Evolutionary conservation across 371 early-diverging fungal genomes (phyloP), one percentile per base, ranked within the genome.

Genomic region (Rhizopus arrhizus): DNA sequence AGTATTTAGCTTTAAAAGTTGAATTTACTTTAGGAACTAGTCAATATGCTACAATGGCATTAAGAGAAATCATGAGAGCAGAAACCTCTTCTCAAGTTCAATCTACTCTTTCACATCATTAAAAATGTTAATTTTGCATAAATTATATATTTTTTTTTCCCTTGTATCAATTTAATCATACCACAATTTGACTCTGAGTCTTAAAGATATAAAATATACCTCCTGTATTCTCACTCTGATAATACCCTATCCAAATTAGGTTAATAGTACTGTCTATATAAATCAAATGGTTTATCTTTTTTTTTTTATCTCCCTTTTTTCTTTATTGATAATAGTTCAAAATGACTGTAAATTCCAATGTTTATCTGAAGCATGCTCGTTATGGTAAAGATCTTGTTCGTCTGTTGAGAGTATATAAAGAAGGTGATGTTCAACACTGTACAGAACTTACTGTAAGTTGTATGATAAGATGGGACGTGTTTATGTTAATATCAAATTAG

Each of bases 41-140:
- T 41, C 86, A 90, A 55, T 99, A 99, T 73, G 99, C 99, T 7
- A 99, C 99, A 1, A 96, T 98, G 96, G 92, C 93, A 16, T 72
- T 99, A 51, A 85, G 98, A 33, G 99, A 99, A 75, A 77, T 97
- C 15, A 88, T 92, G 73, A 89, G 90, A 61, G 73, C 81, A 36
- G 92, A 91, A 35, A 95, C 96, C 4, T 84, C 91, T 42, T 66
- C 75, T 31, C 59, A 67, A 51, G 61, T 54, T 15, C 78, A 78
- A 61, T 58, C 69, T 11, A 35, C 50, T 42, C 40, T 72, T 42
- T 55, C 58, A 15, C 78, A 78, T 33, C 15, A 59, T 8, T 65
- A 66, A 63, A 38, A 58, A 31, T 15, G 2, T 10, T 46, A 7
- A 8, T 33, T 11, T 13, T 42, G 16, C 22, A 11, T 16, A 42